Base-by-base conservation (phyloP, 225 moss, liverwort and hornwort genomes). In the Pseudisothecium myosuroides region DNA sequence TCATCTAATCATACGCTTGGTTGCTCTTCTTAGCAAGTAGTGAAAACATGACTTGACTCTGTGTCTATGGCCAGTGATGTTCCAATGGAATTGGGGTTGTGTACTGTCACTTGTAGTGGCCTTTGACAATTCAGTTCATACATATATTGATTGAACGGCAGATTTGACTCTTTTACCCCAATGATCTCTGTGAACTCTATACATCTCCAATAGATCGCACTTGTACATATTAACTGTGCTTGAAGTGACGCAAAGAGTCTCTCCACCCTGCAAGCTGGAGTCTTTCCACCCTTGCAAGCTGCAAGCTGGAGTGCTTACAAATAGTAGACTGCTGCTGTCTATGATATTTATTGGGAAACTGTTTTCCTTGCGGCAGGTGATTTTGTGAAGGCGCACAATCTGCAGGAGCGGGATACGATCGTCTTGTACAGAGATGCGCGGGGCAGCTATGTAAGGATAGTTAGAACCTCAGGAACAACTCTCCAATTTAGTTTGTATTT, bases 361-460 rank as follows among this genome's bases (percentile, higher is more conserved):
- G 45, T 69, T 63, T 20, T 62, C 26, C 58, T 54, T 45, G 55
- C 72, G 76, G 88, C 88, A 94, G 94, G 92, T 85, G 92, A 91
- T 91, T 94, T 94, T 82, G 89, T 94, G 83, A 94, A 90, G 84
- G 89, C 83, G 19, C 91, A 90, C 61, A 90, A 91, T 83, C 72
- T 94, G 67, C 94, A 92, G 80, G 94, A 94, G 89, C 87, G 92
- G 86, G 94, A 94, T 65, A 76, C 85, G 67, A 88, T 94, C 83
- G 81, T 89, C 75, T 83, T 94, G 85, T 94, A 92, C 67, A 91
- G 92, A 89, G 92, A 94, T 52, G 81, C 89, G 45, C 86, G 78
- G 88, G 92, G 92, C 88, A 90, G 75, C 82, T 94, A 90, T 84
- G 94, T 94, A 91, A 89, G 93, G 82, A 64, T 47, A 49, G 20